Base-by-base conservation (phyloP, 1,284 basidiomycete genomes). In the Microbotryum scabiosae region DNA sequence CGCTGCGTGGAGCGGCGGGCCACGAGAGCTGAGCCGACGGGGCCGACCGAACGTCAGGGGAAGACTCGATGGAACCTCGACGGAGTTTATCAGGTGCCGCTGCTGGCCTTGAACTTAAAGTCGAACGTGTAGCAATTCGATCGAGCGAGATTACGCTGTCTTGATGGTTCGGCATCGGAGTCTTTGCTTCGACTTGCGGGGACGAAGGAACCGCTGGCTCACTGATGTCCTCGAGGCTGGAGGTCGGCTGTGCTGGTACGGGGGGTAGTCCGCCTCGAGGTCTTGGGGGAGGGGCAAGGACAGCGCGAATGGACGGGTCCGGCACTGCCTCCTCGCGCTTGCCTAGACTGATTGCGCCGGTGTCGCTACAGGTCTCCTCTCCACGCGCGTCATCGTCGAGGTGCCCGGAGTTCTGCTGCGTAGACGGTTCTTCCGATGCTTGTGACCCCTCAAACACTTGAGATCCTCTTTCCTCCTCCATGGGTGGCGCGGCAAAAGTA, bases 61-160 rank as follows among this genome's bases (percentile, higher is more conserved):
- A 70, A 52, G 21, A 49, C 51, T 51, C n/a, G 57, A 49, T 52
- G 28, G 28, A 25, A 28, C 21, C 32, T 41, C 57, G 21, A 51
- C 58, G 20, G 73, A 74, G 50, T 68, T 10, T 79, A 77, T 77
- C 76, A 26, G 77, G 67, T 23, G 74, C 69, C 0, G 76, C 74
- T 30, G 73, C 76, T 1, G 80, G 78, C 50, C 82, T 80, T 20
- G 79, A 75, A 4, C 82, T 80, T 6, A 84, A 12, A 2, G 26
- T 52, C n/a, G 23, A 28, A 32, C 51, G 51, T 18, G 14, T 52
- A 32, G 51, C 32, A n/a, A 52, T 32, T n/a, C 20, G 51, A 23
- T 52, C 12, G 25, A 52, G n/a, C 26, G 51, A 52, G n/a, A 25
- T 6, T 9, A 52, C 51, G 30, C 51, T 52, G 20, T 23, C 25